Conservation (phyloP, 139 green algal species). For the Marvania coccoides region DNA sequence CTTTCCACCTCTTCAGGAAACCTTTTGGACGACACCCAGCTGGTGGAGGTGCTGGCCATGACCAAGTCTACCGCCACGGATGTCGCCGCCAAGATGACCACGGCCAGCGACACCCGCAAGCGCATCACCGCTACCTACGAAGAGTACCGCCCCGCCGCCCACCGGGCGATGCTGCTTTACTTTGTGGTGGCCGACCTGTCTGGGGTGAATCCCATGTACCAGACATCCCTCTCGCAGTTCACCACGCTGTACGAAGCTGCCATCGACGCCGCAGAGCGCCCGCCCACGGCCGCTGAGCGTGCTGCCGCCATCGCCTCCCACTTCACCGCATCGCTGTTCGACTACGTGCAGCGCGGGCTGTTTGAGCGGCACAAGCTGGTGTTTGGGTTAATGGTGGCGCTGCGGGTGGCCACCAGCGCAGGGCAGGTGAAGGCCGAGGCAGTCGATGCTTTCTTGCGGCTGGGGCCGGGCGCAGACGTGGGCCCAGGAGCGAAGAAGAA, state of each 20-base stretch:
- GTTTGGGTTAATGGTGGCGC: constrained; percentile 90
- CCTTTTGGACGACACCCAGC: constrained; percentile 92
- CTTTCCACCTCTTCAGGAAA: constrained; percentile 77
- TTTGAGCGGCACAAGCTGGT: constrained; percentile 96
- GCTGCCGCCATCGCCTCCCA: constrained; percentile 78
- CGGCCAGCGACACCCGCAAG: constrained; percentile 82
- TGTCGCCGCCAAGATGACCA: constrained; percentile 79
- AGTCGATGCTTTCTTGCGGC: constrained; percentile 84
- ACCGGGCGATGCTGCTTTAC: constrained; percentile 86
- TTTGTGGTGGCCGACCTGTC: constrained; percentile 91
- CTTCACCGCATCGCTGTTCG: constrained; percentile 86
- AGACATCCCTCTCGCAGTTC: constrained; percentile 79
- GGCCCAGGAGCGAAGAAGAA: constrained; percentile 61
- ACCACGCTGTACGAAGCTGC: constrained; percentile 57
- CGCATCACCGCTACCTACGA: constrained; percentile 92
- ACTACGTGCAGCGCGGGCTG: constrained; percentile 87
- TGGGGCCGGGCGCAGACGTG: constrained; percentile 78
- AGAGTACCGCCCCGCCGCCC: constrained; percentile 87
- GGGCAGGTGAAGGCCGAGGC: constrained; percentile 37
- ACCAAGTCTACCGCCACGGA: constrained; percentile 90
- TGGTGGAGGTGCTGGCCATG: constrained; percentile 87
- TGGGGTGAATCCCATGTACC: constrained; percentile 95
- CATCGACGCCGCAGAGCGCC: constrained; percentile 76
- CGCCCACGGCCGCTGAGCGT: neutral
- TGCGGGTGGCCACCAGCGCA: constrained; percentile 36